phyloP scores from a whole-genome alignment of 495 filamentous ascomycete genomes.

The Podospora conica region DNA sequence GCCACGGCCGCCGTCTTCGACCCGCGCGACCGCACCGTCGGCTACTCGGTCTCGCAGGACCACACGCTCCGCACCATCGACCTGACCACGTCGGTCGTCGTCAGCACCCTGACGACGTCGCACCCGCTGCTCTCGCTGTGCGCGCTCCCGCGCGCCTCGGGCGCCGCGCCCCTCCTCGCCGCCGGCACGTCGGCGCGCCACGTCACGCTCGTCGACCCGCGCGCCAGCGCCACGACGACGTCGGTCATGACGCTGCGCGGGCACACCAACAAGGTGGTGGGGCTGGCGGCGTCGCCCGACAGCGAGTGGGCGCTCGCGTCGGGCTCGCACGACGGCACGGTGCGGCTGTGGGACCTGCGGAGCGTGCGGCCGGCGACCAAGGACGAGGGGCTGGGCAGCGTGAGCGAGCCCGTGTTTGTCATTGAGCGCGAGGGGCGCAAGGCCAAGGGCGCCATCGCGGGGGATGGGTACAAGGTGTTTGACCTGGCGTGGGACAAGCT shows the following conservation, averaged over 20 bases:
- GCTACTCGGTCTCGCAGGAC: conserved; percentile 83
- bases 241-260: conserved; percentile 83
- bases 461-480: conserved; percentile 87
- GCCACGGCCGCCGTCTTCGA: conserved; percentile 78
- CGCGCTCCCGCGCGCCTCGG: conserved; percentile 48
- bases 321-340: conserved; percentile 83
- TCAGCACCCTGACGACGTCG: conserved; percentile 75
- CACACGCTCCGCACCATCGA: conserved; percentile 89
- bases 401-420: conserved; percentile 74
- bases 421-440: conserved; percentile 74
- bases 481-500: conserved; percentile 80
- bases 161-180: conserved; percentile 54
- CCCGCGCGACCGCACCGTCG: conserved; percentile 74
- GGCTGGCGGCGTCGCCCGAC: conserved; percentile 61
- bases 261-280: conserved; percentile 76
- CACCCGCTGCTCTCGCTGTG: conserved; percentile 71
- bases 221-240: conserved; percentile 63
- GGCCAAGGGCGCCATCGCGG: conserved; percentile 49
- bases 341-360: conserved; percentile 87
- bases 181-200: conserved; percentile 80
- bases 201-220: conserved; percentile 85
- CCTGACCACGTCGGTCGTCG: conserved; percentile 64
- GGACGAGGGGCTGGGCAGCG: conserved; percentile 50
- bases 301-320: conserved; percentile 76
- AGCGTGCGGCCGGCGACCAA: conserved; percentile 60